These are phyloP conservation scores for Multifurca ochricompacta DNA, from an alignment of 768 basidiomycete species.

Conservation along the genomic window DNA sequence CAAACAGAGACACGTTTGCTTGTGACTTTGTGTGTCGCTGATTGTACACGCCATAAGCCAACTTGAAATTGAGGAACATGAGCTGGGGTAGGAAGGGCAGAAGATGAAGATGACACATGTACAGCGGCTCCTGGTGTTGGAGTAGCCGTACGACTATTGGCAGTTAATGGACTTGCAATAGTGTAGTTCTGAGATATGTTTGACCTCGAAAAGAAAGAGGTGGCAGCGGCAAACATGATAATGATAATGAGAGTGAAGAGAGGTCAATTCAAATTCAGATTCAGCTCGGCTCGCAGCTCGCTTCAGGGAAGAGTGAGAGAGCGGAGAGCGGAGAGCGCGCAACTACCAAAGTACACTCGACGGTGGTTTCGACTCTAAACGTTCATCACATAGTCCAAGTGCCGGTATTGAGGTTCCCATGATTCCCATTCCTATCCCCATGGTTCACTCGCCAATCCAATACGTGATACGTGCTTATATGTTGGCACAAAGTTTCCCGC, in stretches of 20 bases:
- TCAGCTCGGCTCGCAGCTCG: too few relatives aligned
- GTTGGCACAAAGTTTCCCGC: slow-evolving; percentile 29
- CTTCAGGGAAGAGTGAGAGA: not conserved
- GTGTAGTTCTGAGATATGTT: slow-evolving; percentile 76
- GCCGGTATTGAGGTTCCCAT: slow-evolving; percentile 36
- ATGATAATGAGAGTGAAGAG: not conserved
- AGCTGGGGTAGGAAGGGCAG: slow-evolving; percentile 33
- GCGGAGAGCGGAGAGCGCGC: not conserved
- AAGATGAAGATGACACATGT: too few relatives aligned
- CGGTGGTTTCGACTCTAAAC: slow-evolving; percentile 3
- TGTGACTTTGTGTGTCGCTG: slow-evolving; percentile 82
- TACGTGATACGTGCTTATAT: slow-evolving; percentile 31
- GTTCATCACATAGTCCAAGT: slow-evolving; percentile 28
- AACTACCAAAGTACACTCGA: slow-evolving; percentile 12
- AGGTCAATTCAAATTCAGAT: not conserved
- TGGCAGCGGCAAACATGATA: slow-evolving; percentile 70
- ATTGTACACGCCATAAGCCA: slow-evolving; percentile 85
- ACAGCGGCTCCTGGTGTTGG: slow-evolving; percentile 29
- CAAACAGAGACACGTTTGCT: slow-evolving; percentile 89
- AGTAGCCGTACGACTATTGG: slow-evolving; percentile 30
- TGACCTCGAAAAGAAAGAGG: slow-evolving; percentile 75
- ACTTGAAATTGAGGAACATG: slow-evolving; percentile 52
- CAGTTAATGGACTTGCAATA: slow-evolving; percentile 36
- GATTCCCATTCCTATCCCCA: too few relatives aligned
- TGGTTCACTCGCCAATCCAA: slow-evolving; percentile 34